Percentiles rank a stretch among this genome's conserved stretches.
Evolutionary conservation across 2,329 filamentous ascomycete species (phyloP).

Genomic region (Pseudogymnoascus sp.): DNA sequence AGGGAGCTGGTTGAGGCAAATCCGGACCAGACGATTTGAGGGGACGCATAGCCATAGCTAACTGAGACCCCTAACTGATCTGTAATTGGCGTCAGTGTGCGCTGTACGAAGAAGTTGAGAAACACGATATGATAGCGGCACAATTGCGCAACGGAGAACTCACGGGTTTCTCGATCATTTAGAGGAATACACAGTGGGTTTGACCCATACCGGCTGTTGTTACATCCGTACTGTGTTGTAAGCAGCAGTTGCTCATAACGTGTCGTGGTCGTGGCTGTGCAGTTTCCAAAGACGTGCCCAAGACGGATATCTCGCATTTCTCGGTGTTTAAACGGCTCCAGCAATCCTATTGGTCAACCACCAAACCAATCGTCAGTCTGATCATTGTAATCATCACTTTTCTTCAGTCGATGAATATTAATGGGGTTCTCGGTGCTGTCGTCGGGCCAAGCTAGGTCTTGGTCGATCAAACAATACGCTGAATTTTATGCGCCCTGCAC

Average conservation of each 20-base stretch:
- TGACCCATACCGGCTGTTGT: not conserved
- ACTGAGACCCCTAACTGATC: not conserved
- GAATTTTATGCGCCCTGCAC: not conserved
- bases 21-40: not conserved
- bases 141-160: not conserved
- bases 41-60: not conserved
- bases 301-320: conserved; percentile 2
- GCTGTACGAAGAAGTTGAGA: not conserved
- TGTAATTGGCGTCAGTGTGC: not conserved
- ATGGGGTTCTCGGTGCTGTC: not conserved
- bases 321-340: not conserved
- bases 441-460: not conserved
- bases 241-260: not conserved
- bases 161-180: conserved; percentile 9
- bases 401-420: not conserved
- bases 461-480: not conserved
- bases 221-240: not conserved
- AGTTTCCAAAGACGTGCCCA: not conserved
- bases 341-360: not conserved
- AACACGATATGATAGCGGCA: not conserved
- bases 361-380: not conserved
- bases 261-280: not conserved
- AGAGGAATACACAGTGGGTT: not conserved
- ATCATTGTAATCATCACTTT: not conserved
- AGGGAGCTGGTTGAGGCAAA: not conserved